Evolutionary conservation across 2,329 filamentous ascomycete genomes (phyloP).

Genomic region (Huntiella savannae): DNA sequence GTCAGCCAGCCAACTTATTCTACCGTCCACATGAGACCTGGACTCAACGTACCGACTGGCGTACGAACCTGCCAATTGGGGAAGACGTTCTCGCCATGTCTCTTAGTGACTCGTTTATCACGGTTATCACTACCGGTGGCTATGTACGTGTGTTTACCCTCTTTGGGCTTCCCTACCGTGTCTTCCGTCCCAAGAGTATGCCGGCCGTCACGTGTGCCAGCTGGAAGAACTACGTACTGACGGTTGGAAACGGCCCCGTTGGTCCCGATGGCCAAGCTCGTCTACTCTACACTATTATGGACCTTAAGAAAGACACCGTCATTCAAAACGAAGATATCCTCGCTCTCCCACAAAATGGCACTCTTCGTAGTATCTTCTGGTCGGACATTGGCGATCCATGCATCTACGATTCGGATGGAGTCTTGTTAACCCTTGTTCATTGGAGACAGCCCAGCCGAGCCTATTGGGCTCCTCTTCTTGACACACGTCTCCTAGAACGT

Average conservation of each 20-base stretch:
- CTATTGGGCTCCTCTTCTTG: constrained; percentile 78
- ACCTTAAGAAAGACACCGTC: constrained; percentile 83
- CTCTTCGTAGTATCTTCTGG: constrained; percentile 72
- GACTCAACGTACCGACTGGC: constrained; percentile 82
- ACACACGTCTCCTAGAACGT: constrained; percentile 68
- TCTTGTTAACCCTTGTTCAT: constrained; percentile 70
- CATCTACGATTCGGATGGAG: constrained; percentile 86
- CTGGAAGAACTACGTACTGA: constrained; percentile 92
- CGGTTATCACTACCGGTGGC: constrained; percentile 67
- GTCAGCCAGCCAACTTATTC: constrained; percentile 62
- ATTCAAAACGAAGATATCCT: constrained; percentile 88
- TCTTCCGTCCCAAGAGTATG: constrained; percentile 79
- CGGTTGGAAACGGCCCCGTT: constrained; percentile 79
- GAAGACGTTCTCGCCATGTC: constrained; percentile 79
- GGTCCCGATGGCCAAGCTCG: constrained; percentile 58
- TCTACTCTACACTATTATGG: constrained; percentile 80
- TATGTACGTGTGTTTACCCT: constrained; percentile 88
- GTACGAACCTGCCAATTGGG: constrained; percentile 68
- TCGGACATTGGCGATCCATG: constrained; percentile 85
- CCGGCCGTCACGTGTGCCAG: constrained; percentile 85
- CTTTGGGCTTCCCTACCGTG: constrained; percentile 72
- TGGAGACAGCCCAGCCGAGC: constrained; percentile 78
- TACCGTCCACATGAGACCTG: constrained; percentile 95
- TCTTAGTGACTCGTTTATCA: constrained; percentile 75
- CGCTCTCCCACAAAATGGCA: constrained; percentile 55